Evolutionary conservation across 2,329 filamentous ascomycete species (phyloP).

Genomic region (Tolypocladium ovalisporum): DNA sequence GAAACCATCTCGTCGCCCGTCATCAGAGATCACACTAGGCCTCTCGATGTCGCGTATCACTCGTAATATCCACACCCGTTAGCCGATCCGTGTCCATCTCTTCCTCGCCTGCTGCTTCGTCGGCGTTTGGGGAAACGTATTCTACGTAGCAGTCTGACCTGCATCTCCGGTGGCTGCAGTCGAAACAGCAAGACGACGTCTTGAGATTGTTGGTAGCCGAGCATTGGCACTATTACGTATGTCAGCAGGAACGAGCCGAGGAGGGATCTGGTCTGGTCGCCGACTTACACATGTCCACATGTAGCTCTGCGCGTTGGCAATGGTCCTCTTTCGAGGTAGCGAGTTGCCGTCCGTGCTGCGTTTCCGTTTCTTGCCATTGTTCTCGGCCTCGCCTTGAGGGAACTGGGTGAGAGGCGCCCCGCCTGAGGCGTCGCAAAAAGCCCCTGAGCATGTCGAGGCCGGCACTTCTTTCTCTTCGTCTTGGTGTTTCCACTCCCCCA

Average conservation of each 20-base stretch:
- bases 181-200: conserved; percentile 4
- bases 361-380: conserved; percentile 4
- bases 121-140: background rate
- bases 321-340: conserved; percentile 4
- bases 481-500: conserved; percentile 43
- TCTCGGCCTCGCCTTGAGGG: background rate
- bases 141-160: conserved; percentile 1
- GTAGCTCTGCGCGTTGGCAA: conserved; percentile 6
- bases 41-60: background rate
- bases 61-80: background rate
- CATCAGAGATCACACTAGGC: background rate
- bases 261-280: background rate
- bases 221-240: conserved; percentile 11
- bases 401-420: background rate
- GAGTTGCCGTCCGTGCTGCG: background rate
- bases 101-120: background rate
- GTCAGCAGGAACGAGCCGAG: background rate
- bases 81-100: background rate
- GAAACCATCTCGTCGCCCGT: too few species aligned
- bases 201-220: conserved; percentile 3
- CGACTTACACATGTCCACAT: conserved; percentile 21
- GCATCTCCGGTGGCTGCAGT: conserved; percentile 4
- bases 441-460: background rate
- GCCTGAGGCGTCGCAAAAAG: conserved; percentile 5
- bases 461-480: conserved; percentile 11